These are phyloP conservation scores for Chlorella sp. DNA, from an alignment of 139 green algal species.

Conservation along the genomic window DNA sequence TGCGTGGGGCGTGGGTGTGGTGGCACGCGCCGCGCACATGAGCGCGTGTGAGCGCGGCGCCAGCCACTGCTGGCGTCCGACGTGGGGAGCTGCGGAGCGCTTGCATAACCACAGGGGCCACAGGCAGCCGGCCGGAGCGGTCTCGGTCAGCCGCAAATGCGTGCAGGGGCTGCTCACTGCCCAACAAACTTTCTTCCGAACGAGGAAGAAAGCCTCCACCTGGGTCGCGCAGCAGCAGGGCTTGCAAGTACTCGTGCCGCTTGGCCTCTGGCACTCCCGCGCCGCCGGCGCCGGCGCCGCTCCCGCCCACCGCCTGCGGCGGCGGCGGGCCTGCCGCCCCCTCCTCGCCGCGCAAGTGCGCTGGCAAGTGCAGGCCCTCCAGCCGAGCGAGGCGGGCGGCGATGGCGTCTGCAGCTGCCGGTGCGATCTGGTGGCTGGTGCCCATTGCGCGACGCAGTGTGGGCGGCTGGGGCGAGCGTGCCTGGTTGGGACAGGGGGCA, in stretches of 20 bases:
- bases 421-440: not conserved
- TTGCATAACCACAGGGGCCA: not conserved
- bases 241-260: slow-evolving; percentile 37
- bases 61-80: not conserved
- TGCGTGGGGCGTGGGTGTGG: too few species aligned
- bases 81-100: not conserved
- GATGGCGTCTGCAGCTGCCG: slow-evolving; percentile 9
- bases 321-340: too few species aligned
- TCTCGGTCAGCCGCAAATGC: not conserved
- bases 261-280: too few species aligned
- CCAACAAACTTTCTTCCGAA: not conserved
- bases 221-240: slow-evolving; percentile 49
- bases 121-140: not conserved
- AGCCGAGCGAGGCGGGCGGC: slow-evolving; percentile 17
- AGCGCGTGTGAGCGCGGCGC: not conserved
- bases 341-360: not conserved
- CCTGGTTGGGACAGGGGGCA: not conserved
- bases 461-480: not conserved
- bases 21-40: too few species aligned
- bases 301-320: not conserved
- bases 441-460: too few species aligned
- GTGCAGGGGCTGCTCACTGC: not conserved
- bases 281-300: not conserved
- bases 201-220: slow-evolving; percentile 2
- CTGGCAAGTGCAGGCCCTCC: slow-evolving; percentile 27